Percentiles rank a stretch among this genome's conserved stretches.
These are phyloP conservation scores for Talaromyces funiculosus DNA, from an alignment of 2,329 filamentous ascomycete species.

Conservation along the genomic window DNA sequence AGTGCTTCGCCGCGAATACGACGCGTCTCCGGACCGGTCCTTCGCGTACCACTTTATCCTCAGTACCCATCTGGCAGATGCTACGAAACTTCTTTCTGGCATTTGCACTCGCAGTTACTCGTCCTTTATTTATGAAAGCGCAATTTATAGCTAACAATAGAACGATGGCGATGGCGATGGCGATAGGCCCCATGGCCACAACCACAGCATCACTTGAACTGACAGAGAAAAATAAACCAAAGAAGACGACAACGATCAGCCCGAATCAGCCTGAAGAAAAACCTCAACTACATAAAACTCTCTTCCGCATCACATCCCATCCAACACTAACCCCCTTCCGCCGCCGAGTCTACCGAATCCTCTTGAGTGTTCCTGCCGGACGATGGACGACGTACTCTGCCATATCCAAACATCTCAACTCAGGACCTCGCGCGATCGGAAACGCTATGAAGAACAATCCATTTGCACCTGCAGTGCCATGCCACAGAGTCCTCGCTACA, in stretches of 20 bases:
- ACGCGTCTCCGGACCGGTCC: not conserved
- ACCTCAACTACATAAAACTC: conserved; percentile 20
- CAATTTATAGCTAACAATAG: not conserved
- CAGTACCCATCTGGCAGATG: not conserved
- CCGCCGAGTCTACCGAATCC: conserved; percentile 58
- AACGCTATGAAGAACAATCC: conserved; percentile 72
- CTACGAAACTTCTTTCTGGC: not conserved
- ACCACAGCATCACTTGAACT: not conserved
- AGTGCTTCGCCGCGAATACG: not conserved
- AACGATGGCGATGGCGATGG: not conserved
- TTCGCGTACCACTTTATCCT: not conserved
- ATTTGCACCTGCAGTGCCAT: conserved; percentile 75
- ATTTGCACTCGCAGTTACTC: not conserved
- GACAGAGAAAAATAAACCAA: not conserved
- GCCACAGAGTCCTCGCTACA: conserved; percentile 72
- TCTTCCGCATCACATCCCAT: conserved; percentile 40
- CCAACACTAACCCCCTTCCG: conserved; percentile 48
- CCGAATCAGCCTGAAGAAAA: not conserved
- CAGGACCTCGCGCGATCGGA: conserved; percentile 70
- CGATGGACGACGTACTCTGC: conserved; percentile 72
- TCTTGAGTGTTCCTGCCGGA: conserved; percentile 72
- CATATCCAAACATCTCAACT: conserved; percentile 61
- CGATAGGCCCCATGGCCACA: not conserved
- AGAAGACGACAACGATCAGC: not conserved
- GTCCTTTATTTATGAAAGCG: not conserved